Evolutionary conservation across 208 protist genomes (phyloP).

Genomic region (Phytomonas sp.): DNA sequence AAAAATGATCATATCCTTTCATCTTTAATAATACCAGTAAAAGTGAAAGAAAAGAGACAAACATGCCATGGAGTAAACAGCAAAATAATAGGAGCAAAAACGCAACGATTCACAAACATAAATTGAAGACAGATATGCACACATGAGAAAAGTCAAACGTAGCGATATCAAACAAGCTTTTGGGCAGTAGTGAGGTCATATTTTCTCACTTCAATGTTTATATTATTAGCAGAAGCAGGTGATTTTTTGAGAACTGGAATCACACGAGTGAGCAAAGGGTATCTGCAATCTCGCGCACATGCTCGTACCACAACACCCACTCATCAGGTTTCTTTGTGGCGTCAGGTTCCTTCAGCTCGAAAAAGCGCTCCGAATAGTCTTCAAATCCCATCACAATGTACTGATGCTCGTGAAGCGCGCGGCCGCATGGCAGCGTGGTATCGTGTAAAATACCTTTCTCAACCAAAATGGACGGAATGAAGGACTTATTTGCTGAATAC

Average conservation of each 20-base stretch:
- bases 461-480: slow-evolving; percentile 15
- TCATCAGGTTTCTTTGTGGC: slow-evolving; percentile 33
- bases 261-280: not conserved
- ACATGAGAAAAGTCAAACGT: not conserved
- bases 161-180: not conserved
- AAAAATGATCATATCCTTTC: not conserved
- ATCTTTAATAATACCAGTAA: not conserved
- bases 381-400: slow-evolving; percentile 60
- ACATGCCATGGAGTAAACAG: not conserved
- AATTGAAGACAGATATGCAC: not conserved
- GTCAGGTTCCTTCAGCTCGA: slow-evolving; percentile 66
- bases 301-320: slow-evolving; percentile 78
- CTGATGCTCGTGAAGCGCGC: slow-evolving; percentile 26
- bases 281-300: slow-evolving; percentile 27
- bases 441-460: slow-evolving; percentile 10
- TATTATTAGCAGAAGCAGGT: not conserved
- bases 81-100: not conserved
- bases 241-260: not conserved
- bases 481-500: slow-evolving; percentile 39
- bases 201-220: not conserved
- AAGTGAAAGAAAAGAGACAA: not conserved
- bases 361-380: slow-evolving; percentile 66
- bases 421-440: slow-evolving; percentile 54
- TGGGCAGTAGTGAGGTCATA: not conserved
- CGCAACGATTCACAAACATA: not conserved